Conservation (phyloP, 495 filamentous ascomycete species). For the Mycothermus thermophilus region DNA sequence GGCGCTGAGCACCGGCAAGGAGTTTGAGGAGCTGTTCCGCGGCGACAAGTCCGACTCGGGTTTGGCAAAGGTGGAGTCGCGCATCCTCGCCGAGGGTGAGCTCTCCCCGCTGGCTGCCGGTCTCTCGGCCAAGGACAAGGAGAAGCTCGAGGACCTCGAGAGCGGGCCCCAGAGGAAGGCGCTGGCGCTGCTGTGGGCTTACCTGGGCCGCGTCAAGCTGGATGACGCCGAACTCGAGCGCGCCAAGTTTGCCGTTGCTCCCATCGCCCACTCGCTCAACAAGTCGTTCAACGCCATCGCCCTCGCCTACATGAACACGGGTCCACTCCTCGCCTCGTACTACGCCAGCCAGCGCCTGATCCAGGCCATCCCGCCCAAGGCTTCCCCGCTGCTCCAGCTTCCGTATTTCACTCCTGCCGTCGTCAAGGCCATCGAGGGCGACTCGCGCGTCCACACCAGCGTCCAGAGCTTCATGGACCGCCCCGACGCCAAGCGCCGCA, state of each 20-base stretch:
- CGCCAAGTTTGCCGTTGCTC: conserved; percentile 66
- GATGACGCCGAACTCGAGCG: conserved; percentile 57
- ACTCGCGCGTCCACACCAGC: conserved; percentile 57
- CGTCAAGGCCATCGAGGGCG: conserved; percentile 62
- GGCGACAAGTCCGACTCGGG: conserved; percentile 62
- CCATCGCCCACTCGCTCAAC: conserved; percentile 70
- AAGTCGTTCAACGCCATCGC: conserved; percentile 77
- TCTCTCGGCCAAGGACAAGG: conserved; percentile 54
- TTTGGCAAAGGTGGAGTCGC: conserved; percentile 66
- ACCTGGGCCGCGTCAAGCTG: conserved; percentile 69
- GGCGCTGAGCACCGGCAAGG: conserved; percentile 68
- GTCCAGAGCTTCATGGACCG: conserved; percentile 80
- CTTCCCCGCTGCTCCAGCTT: conserved; percentile 83
- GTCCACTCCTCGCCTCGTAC: conserved; percentile 72
- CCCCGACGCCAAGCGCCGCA: conserved; percentile 58
- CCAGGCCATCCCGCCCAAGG: conserved; percentile 70
- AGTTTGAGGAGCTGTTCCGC: conserved; percentile 53
- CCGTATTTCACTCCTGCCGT: conserved; percentile 71
- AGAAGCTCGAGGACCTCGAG: conserved; percentile 53
- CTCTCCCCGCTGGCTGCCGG: conserved; percentile 35
- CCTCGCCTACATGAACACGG: conserved; percentile 73
- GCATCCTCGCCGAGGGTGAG: conserved; percentile 48
- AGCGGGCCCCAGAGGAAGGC: conserved; percentile 65
- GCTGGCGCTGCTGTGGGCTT: conserved; percentile 86
- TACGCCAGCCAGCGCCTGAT: conserved; percentile 69